phyloP scores from a whole-genome alignment of 495 filamentous ascomycete genomes.

The Penicillium salamii region DNA sequence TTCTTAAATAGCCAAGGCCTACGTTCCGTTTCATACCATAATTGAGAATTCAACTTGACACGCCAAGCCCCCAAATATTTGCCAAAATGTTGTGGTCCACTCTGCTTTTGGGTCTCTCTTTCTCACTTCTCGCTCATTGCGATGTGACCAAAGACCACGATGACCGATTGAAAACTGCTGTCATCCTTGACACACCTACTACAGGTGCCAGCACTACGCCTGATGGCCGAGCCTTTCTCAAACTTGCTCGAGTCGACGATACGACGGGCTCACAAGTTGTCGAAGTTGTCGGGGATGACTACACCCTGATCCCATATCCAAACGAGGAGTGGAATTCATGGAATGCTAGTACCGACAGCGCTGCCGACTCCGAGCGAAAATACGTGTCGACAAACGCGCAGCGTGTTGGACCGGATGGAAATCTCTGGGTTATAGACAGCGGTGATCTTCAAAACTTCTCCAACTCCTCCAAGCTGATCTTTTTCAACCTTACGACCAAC shows the following conservation, averaged over 20 bases:
- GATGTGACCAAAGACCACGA: too few relatives aligned
- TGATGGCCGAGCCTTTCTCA: slow-evolving; percentile 2
- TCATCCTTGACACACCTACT: background rate
- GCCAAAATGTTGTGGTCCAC: too few relatives aligned
- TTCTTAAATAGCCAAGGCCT: too few relatives aligned
- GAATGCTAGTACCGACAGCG: background rate
- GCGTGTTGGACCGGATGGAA: slow-evolving; percentile 6
- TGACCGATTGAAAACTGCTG: too few relatives aligned
- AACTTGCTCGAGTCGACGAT: background rate
- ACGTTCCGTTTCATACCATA: too few relatives aligned
- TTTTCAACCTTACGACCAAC: slow-evolving; percentile 6
- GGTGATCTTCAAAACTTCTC: background rate
- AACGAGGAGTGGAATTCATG: slow-evolving; percentile 10
- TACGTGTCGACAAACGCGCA: background rate
- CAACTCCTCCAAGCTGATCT: slow-evolving; percentile 3
- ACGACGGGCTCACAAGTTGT: slow-evolving; percentile 3
- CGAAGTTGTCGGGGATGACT: background rate
- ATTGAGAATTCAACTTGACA: too few relatives aligned
- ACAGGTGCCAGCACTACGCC: slow-evolving; percentile 5
- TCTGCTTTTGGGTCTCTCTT: too few relatives aligned
- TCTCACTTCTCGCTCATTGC: too few relatives aligned
- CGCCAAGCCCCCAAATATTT: too few relatives aligned
- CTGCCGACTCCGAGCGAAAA: background rate
- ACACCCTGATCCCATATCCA: slow-evolving; percentile 1
- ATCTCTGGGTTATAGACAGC: slow-evolving; percentile 3